Evolutionary conservation across 371 early-diverging fungal genomes (phyloP), one percentile per base, ranked within the genome.

Genomic region (Mucor racemosus): DNA sequence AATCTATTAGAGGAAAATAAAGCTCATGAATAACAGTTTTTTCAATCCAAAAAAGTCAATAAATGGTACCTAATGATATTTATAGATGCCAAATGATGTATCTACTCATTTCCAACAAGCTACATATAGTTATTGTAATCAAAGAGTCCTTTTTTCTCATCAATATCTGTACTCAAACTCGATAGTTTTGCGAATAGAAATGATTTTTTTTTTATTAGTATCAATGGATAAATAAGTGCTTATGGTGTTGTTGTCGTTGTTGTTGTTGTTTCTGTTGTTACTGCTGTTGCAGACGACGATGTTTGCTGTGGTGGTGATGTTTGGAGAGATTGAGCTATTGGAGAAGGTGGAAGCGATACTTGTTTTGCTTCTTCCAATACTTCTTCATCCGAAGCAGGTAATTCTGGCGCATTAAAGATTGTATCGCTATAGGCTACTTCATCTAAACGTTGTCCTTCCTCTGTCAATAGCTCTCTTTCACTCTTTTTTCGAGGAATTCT

Each of bases 401-500:
- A 59, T 7, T 57, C 74, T 15, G 74, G 74, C 13, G 70, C 64
- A 60, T 58, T 73, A 60, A 73, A 73, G 14, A 73, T 70, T 1
- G 68, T 65, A 54, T 74, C 57, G 7, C 72, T 72, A 17, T 68
- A 71, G n/a, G n/a, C 66, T n/a, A 55, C 60, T 41, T 35, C 26
- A 5, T 65, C 62, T 21, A 31, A 19, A 13, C 44, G 41, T 19
- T 63, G 58, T 21, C 36, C 62, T 40, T 61, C 41, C 11, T 66
- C 64, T 26, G 62, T 59, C 21, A 31, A 40, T 55, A 21, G 21
- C 19, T 59, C 50, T 54, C 42, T 55, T 33, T 66, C 58, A 21
- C 39, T 58, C 53, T 70, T 72, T 33, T 64, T 67, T 38, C 74
- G 46, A 48, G 78, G 76, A 17, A 77, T 69, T 44, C 74, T 56